phyloP scores from a whole-genome alignment of 192 early-diverging fungal species.

The Chytriomyces sp. region DNA sequence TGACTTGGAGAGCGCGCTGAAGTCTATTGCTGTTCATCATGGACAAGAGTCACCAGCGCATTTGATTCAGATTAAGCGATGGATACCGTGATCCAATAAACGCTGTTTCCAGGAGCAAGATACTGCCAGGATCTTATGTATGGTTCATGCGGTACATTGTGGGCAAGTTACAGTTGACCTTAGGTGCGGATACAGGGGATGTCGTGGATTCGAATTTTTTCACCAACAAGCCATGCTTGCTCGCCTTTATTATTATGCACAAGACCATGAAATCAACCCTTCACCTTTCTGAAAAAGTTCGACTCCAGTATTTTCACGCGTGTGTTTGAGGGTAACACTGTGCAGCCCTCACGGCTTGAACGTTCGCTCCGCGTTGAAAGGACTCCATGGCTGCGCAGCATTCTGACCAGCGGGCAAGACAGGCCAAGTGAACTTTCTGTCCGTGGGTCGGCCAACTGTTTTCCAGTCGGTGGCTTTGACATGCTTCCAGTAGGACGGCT shows the following conservation, averaged over 20 bases:
- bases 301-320: neutral
- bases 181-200: neutral
- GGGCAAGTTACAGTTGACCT: too few species aligned
- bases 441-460: constrained; percentile 28
- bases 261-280: too few species aligned
- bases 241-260: constrained; percentile 4
- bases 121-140: too few species aligned
- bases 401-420: constrained; percentile 13
- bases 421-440: constrained; percentile 21
- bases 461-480: constrained; percentile 30
- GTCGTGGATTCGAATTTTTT: neutral
- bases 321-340: neutral
- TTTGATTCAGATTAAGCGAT: too few species aligned
- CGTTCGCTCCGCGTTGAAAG: constrained; percentile 38
- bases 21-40: too few species aligned
- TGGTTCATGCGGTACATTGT: too few species aligned
- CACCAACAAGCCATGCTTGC: neutral
- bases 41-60: too few species aligned
- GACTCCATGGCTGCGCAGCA: constrained; percentile 31
- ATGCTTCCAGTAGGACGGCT: constrained; percentile 13
- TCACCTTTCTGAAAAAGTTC: neutral
- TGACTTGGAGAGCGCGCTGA: too few species aligned
- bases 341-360: constrained; percentile 36
- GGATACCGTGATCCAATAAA: too few species aligned
- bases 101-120: too few species aligned